These are phyloP conservation scores for Hanseniaspora gamundiae DNA, from an alignment of 1,139 yeast genomes.

Conservation along the genomic window DNA sequence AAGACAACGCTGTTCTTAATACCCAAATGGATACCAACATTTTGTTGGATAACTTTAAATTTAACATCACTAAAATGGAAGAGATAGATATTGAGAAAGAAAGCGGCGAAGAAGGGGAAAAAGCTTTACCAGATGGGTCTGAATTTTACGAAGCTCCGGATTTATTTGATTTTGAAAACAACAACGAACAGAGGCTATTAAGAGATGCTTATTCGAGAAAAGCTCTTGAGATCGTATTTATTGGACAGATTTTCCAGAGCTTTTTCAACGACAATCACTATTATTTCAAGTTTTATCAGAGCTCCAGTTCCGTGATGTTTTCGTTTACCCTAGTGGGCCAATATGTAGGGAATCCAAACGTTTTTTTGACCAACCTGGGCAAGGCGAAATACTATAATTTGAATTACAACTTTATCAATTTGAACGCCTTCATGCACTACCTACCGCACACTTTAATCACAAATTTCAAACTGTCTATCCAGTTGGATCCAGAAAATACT, in stretches of 20 bases:
- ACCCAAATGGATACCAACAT: conserved; percentile 45
- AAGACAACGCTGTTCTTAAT: conserved; percentile 37
- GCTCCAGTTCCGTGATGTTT: conserved; percentile 27
- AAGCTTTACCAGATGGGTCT: not conserved
- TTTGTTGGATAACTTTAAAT: conserved; percentile 34
- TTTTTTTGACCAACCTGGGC: conserved; percentile 15
- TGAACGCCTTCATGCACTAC: conserved; percentile 51
- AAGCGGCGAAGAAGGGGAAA: not conserved
- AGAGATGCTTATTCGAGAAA: conserved; percentile 40
- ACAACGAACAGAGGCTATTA: conserved; percentile 19
- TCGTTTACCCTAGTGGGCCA: conserved; percentile 35
- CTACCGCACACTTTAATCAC: conserved; percentile 48
- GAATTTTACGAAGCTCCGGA: conserved; percentile 50
- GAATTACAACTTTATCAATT: conserved; percentile 31
- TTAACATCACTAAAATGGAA: conserved; percentile 27
- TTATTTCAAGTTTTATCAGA: conserved; percentile 28
- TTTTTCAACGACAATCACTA: conserved; percentile 12
- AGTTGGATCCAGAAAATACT: conserved; percentile 40
- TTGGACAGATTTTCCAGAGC: conserved; percentile 28
- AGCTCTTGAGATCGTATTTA: conserved; percentile 35
- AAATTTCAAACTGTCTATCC: conserved; percentile 45
- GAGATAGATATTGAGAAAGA: conserved; percentile 31
- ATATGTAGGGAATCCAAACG: conserved; percentile 14
- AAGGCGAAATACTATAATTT: conserved; percentile 16
- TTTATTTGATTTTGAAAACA: conserved; percentile 27